Evolutionary conservation across 208 protist species (phyloP), one percentile per base, ranked within the genome.

Genomic region (Strigomonas culicis): DNA sequence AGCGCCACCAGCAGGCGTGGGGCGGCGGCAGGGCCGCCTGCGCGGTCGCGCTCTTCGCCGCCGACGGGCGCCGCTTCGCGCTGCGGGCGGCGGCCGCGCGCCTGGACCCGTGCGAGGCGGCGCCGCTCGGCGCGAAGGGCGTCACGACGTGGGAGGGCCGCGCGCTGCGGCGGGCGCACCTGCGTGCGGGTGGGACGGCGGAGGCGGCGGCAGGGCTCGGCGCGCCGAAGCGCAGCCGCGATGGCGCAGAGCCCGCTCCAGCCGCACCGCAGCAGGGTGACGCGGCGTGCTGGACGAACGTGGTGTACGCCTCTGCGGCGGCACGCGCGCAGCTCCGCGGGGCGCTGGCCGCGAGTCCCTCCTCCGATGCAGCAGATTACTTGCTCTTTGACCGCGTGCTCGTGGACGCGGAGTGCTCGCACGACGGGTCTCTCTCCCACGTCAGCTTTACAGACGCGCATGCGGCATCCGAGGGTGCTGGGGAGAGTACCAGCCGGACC

Each of bases 361-460:
- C 39, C 25, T 7, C 51, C 13, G 30, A 11, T 10, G 30, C 24
- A 57, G 19, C 25, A 4, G 25, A 31, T 1, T 13, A 41, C 25
- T 21, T 19, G 0, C 78, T 75, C 13, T 97, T 94, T 71, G 88
- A 95, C 61, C 75, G 82, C 1, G 88, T 97, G 24, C 68, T 97
- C 50, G 87, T 97, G 2, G 92, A 97, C 75, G 88, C 85, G 0
- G 88, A 97, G 63, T 97, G 92, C 71, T 87, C 92, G n/a, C 88
- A 94, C 66, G 92, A 97, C 67, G 92, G 92, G 34, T 95, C 88
- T 25, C 58, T 94, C 0, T 52, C 82, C 1, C 91, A 97, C 66
- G 28, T 97, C 4, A 58, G 69, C 43, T 49, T 89, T 7, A 63
- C 21, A 17, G 11, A 61, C 24, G 27, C 11, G 24, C 28, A 58